Base-by-base conservation (phyloP, 306 rosid species). In the Pyrus communis region DNA sequence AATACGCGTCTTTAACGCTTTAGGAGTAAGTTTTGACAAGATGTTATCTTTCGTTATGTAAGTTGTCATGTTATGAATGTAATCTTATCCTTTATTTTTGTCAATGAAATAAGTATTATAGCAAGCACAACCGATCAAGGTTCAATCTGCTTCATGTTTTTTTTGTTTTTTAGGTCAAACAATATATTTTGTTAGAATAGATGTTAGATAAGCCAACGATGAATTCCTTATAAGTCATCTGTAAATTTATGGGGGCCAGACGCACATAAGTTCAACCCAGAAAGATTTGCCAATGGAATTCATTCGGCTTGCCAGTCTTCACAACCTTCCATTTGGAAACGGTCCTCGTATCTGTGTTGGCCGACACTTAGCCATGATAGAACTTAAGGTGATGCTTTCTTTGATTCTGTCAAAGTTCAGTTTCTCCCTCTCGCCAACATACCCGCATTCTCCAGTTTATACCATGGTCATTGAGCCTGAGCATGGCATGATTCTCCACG, bases 341-440 rank as follows among this genome's bases (percentile, higher is more conserved):
- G 93, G 93, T 12, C 6, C 91, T 21, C 89, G 87, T 2, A 69
- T 82, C 5, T 91, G 93, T 8, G 79, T 35, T 18, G 96, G 96
- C 65, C 91, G 84, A 22, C 79, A 88, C 45, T 77, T 91, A 17
- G 96, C 96, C 2, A 82, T 84, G 87, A 51, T 66, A 31, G 35
- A 91, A 74, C 71, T 91, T 60, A 89, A 91, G 83, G 79, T 87
- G 70, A 74, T 91, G 23, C 43, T 90, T 14, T 74, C 84, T 22
- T 64, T 82, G 15, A 42, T 78, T 64, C 49, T 82, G 1, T 61
- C 79, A 2, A 80, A 73, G 68, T 87, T 87, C 30, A 73, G 33
- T 22, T 78, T 87, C 30, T 60, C 80, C 7, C 67, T 82, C 35
- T 77, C 86, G 14, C 80, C 79, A 4, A 25, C 77, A 2, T 84